Conservation (phyloP, 495 filamentous ascomycete genomes). For the Astrothelium subdiscretum region DNA sequence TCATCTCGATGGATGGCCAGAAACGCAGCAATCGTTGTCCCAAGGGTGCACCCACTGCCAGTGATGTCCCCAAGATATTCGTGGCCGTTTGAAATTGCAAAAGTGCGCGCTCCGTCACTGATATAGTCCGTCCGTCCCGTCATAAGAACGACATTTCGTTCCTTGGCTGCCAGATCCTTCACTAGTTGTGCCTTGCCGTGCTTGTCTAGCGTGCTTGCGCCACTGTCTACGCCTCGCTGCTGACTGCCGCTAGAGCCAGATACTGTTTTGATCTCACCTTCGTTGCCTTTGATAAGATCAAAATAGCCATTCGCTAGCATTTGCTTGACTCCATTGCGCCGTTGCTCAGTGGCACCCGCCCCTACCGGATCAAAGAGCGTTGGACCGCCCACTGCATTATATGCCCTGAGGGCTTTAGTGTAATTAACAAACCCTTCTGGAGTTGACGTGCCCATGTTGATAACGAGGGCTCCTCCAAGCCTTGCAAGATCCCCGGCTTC, state of each 20-base stretch:
- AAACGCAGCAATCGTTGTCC: slow-evolving; percentile 66
- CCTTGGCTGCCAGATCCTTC: slow-evolving; percentile 49
- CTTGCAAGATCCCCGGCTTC: slow-evolving; percentile 69
- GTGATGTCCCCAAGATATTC: slow-evolving; percentile 68
- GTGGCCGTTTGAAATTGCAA: slow-evolving; percentile 66
- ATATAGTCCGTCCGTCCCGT: slow-evolving; percentile 72
- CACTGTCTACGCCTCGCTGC: slow-evolving; percentile 83
- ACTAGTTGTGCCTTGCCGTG: slow-evolving; percentile 50
- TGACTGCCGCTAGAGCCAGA: slow-evolving; percentile 34
- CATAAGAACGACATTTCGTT: slow-evolving; percentile 71
- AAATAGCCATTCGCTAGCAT: slow-evolving; percentile 69
- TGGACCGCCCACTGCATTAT: slow-evolving; percentile 62
- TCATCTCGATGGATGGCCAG: slow-evolving; percentile 49
- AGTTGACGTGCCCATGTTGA: slow-evolving; percentile 91
- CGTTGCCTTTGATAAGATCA: slow-evolving; percentile 89
- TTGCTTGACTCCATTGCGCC: slow-evolving; percentile 55
- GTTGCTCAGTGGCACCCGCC: slow-evolving; percentile 66
- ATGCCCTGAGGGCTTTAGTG: slow-evolving; percentile 53
- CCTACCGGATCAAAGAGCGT: slow-evolving; percentile 88
- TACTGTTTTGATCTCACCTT: slow-evolving; percentile 73
- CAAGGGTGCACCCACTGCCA: slow-evolving; percentile 78
- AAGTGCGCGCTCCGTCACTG: slow-evolving; percentile 57
- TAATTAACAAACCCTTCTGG: slow-evolving; percentile 60
- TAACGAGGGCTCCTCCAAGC: slow-evolving; percentile 57
- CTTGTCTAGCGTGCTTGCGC: slow-evolving; percentile 41